Conservation (phyloP, 805 yeast genomes). For the Teunomyces gatunensis region DNA sequence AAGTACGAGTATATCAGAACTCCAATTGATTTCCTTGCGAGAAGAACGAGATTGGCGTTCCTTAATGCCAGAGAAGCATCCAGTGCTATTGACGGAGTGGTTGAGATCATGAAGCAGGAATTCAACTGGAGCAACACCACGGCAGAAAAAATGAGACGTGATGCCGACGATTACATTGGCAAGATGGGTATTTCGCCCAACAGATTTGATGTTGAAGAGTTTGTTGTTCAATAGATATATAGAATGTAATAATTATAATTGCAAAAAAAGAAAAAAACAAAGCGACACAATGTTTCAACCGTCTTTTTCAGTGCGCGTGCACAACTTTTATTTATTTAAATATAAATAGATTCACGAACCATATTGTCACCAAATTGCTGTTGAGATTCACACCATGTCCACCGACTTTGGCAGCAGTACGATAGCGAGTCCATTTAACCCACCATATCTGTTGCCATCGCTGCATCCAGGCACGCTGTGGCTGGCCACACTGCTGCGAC, state of each 20-base stretch:
- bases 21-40: conserved; percentile 84
- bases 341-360: neutral
- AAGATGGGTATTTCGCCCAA: conserved; percentile 50
- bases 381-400: neutral
- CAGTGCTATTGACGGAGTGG: conserved; percentile 78
- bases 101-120: conserved; percentile 79
- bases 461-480: too few species aligned
- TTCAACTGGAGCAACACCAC: conserved; percentile 67
- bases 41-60: conserved; percentile 92
- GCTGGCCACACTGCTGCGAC: neutral
- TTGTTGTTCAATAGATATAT: conserved; percentile 13
- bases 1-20: conserved; percentile 83
- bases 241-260: neutral
- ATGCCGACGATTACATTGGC: conserved; percentile 57
- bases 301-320: neutral
- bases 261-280: neutral
- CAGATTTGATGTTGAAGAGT: conserved; percentile 17
- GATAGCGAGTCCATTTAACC: neutral
- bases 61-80: conserved; percentile 83
- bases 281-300: too few species aligned
- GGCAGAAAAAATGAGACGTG: conserved; percentile 49
- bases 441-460: neutral
- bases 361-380: neutral
- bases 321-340: neutral
- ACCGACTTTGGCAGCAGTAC: neutral